Conservation (phyloP, 257 asterid genomes). For the Fraxinus anomala region DNA sequence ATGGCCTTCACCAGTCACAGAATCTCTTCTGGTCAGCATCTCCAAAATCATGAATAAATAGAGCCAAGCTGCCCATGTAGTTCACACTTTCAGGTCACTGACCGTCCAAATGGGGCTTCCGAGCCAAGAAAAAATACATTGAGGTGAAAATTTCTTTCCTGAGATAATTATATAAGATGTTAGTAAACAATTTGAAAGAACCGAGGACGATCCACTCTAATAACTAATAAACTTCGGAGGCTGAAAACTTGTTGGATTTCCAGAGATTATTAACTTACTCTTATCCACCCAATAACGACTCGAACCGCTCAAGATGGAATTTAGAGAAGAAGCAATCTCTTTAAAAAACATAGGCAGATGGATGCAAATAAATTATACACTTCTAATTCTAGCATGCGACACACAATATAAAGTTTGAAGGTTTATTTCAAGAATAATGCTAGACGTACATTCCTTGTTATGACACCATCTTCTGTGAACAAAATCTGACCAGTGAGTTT, state of each 20-base stretch:
- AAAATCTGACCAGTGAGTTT: too few relatives aligned
- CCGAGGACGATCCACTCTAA: background rate
- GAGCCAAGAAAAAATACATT: conserved; percentile 85
- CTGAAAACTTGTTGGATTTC: background rate
- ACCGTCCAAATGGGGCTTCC: conserved; percentile 53
- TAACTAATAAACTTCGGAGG: background rate
- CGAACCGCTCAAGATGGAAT: background rate
- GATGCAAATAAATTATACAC: background rate
- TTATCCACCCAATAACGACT: background rate
- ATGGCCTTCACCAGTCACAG: background rate
- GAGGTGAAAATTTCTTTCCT: conserved; percentile 96
- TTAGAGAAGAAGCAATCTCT: background rate
- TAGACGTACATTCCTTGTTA: too few relatives aligned
- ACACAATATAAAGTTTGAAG: too few relatives aligned
- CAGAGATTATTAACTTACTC: too few relatives aligned
- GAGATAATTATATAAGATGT: conserved; percentile 20
- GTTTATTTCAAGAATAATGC: too few relatives aligned
- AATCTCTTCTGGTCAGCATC: conserved; percentile 1
- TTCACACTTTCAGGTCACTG: background rate
- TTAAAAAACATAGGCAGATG: background rate
- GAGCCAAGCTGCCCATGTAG: background rate
- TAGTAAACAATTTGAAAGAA: background rate
- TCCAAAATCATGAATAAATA: background rate
- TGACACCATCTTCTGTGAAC: too few relatives aligned
- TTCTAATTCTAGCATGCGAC: background rate